Percentiles rank a stretch among this genome's conserved stretches.
phyloP scores from a whole-genome alignment of 805 yeast genomes.

The Candida patagonica region DNA sequence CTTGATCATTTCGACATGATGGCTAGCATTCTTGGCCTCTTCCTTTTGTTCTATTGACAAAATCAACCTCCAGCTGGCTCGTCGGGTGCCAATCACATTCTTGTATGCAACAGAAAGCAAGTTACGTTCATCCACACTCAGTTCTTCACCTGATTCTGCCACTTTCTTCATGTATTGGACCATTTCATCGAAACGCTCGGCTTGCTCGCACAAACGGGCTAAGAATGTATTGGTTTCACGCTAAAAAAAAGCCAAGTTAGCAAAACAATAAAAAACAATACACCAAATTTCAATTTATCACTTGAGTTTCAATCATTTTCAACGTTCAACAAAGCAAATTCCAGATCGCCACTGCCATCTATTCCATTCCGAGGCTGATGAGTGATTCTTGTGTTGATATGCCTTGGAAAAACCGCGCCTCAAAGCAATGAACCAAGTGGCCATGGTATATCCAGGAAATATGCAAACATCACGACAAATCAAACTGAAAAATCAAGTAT shows the following conservation, averaged over 20 bases:
- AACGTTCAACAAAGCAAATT: too few species aligned
- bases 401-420: too few species aligned
- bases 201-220: slow-evolving; percentile 98
- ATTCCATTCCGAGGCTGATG: too few species aligned
- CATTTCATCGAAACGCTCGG: slow-evolving; percentile 99
- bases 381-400: too few species aligned
- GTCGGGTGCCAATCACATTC: slow-evolving; percentile 97
- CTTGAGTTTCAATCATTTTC: background rate
- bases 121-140: slow-evolving; percentile 97
- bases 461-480: too few species aligned
- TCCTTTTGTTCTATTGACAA: slow-evolving; percentile 98
- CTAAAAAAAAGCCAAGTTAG: slow-evolving; percentile 7
- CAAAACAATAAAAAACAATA: background rate
- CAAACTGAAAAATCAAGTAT: too few species aligned
- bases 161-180: slow-evolving; percentile 96
- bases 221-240: slow-evolving; percentile 91
- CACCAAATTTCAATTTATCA: background rate
- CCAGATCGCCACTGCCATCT: too few species aligned
- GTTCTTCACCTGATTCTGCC: slow-evolving; percentile 63
- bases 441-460: too few species aligned
- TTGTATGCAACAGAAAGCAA: slow-evolving; percentile 95
- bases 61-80: slow-evolving; percentile 99
- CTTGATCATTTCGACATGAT: slow-evolving; percentile 81
- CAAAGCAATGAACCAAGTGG: too few species aligned
- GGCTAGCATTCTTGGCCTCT: slow-evolving; percentile 91